These are phyloP conservation scores for Ogataea polymorpha DNA, from an alignment of 805 yeast species.

Conservation along the genomic window DNA sequence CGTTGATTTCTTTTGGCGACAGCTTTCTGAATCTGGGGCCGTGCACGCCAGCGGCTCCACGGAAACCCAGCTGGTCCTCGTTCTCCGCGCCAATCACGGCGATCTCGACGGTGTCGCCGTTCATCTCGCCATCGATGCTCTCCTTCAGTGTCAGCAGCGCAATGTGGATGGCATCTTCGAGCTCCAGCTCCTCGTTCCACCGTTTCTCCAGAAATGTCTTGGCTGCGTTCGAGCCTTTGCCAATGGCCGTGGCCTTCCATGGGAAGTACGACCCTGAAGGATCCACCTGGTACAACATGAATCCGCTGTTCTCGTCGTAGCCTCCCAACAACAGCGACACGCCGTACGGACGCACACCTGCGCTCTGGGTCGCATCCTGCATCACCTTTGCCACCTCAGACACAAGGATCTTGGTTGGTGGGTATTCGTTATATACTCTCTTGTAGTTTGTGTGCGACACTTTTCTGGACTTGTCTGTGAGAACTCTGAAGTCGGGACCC, in stretches of 20 bases:
- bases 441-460: conserved; percentile 91
- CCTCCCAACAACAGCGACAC: conserved; percentile 94
- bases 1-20: conserved; percentile 89
- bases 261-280: conserved; percentile 98
- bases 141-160: conserved; percentile 93
- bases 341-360: conserved; percentile 99
- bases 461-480: conserved; percentile 91
- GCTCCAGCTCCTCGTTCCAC: conserved; percentile 95
- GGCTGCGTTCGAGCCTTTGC: conserved; percentile 93
- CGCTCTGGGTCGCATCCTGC: conserved; percentile 98
- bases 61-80: conserved; percentile 76
- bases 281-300: conserved; percentile 91
- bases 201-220: conserved; percentile 96
- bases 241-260: conserved; percentile 99
- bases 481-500: conserved; percentile 98
- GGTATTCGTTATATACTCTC: conserved; percentile 92
- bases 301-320: conserved; percentile 67
- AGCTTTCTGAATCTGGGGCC: conserved; percentile 92
- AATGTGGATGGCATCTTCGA: conserved; percentile 97
- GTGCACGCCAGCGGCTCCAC: conserved; percentile 68
- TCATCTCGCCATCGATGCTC: conserved; percentile 96
- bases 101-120: conserved; percentile 93
- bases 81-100: conserved; percentile 82
- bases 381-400: conserved; percentile 93
- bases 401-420: conserved; percentile 91